phyloP scores from a whole-genome alignment of 2,329 filamentous ascomycete species.

The Fusarium nodosum region DNA sequence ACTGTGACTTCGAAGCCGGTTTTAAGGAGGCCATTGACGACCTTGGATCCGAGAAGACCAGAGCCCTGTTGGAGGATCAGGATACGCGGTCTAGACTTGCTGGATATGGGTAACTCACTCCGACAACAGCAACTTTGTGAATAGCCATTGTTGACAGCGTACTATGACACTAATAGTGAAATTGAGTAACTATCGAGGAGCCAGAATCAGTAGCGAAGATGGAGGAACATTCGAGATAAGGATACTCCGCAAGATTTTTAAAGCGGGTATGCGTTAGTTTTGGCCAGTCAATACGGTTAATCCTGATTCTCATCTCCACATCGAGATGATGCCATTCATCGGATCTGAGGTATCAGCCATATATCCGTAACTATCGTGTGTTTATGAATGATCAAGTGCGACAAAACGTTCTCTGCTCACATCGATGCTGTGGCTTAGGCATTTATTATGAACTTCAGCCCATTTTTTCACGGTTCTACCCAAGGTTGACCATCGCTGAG shows the following conservation, averaged over 20 bases:
- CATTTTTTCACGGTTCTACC: not conserved
- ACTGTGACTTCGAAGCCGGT: constrained; percentile 1
- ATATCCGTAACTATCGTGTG: not conserved
- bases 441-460: not conserved
- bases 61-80: constrained; percentile 1
- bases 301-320: not conserved
- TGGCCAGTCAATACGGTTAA: not conserved
- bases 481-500: not conserved
- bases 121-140: constrained; percentile 13
- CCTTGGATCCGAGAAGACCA: constrained; percentile 14
- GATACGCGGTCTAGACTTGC: rapidly evolving
- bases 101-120: not conserved
- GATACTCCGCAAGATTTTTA: constrained; percentile 6
- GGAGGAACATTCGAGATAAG: not conserved
- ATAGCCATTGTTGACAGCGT: not conserved
- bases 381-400: not conserved
- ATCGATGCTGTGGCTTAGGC: not conserved
- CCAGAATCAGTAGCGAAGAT: not conserved
- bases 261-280: not conserved
- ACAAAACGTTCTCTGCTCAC: not conserved
- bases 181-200: not conserved
- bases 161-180: not conserved
- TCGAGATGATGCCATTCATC: not conserved
- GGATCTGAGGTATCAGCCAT: not conserved
- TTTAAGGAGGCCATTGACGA: constrained; percentile 11